phyloP scores from a whole-genome alignment of 345 rosid species.

The Lepidium africanum region DNA sequence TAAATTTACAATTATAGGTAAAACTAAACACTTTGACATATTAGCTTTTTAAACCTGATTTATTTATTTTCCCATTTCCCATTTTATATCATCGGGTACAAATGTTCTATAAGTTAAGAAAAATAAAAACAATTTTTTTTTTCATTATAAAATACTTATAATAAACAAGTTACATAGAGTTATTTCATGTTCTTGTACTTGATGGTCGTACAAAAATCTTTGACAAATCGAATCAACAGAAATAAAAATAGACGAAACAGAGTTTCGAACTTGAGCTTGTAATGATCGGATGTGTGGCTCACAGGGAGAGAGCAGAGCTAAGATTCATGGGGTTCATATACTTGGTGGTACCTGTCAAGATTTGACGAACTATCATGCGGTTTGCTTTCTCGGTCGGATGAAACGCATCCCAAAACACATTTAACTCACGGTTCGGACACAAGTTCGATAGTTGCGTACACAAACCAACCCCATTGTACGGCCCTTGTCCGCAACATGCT shows the following conservation, averaged over 20 bases:
- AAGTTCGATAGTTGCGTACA: slow-evolving; percentile 69
- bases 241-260: not conserved
- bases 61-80: no score
- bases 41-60: no score
- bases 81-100: no score
- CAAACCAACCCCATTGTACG: slow-evolving; percentile 70
- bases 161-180: not conserved
- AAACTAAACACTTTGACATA: no score
- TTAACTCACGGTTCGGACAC: slow-evolving; percentile 56
- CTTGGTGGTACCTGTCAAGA: slow-evolving; percentile 40
- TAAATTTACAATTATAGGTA: no score
- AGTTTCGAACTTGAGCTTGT: not conserved
- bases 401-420: slow-evolving; percentile 87
- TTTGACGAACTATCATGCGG: slow-evolving; percentile 42
- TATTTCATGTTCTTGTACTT: not conserved
- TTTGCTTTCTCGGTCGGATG: slow-evolving; percentile 81
- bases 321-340: slow-evolving; percentile 91
- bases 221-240: not conserved
- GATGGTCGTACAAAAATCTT: not conserved
- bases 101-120: no score
- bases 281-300: not conserved
- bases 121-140: no score
- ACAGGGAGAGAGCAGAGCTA: slow-evolving; percentile 54
- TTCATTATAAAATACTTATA: no score
- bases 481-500: slow-evolving; percentile 98